A percentile compares a stretch with the other conserved stretches of the same genome.
phyloP scores from a whole-genome alignment of 768 basidiomycete genomes.

The Naganishia vaughanmartiniae region DNA sequence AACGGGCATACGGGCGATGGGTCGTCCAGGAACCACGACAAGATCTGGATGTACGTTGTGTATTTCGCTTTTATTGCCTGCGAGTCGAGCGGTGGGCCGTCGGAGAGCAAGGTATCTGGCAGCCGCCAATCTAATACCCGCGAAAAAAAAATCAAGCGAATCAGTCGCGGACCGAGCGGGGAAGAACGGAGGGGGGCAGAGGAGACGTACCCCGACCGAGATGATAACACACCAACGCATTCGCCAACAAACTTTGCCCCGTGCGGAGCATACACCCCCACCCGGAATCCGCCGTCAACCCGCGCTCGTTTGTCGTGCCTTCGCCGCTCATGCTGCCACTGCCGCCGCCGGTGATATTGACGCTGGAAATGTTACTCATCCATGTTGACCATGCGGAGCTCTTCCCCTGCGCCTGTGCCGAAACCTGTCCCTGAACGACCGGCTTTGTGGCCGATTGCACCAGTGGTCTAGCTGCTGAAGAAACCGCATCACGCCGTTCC shows the following conservation, averaged over 20 bases:
- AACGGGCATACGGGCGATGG: conserved; percentile 82
- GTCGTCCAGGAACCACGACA: conserved; percentile 93
- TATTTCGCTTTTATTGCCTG: conserved; percentile 45
- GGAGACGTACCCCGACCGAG: conserved; percentile 65
- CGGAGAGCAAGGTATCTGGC: conserved; percentile 63
- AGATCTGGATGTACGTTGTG: conserved; percentile 81
- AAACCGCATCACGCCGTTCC: not conserved
- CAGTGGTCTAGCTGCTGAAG: not conserved
- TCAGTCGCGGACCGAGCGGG: not conserved
- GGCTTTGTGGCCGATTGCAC: not conserved
- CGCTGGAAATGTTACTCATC: conserved; percentile 16
- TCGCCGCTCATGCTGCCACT: not conserved
- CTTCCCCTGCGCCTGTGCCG: conserved; percentile 43
- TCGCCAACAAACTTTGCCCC: conserved; percentile 78
- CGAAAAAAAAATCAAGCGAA: not conserved
- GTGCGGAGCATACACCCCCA: conserved; percentile 93
- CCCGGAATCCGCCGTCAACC: conserved; percentile 78
- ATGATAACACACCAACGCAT: conserved; percentile 71
- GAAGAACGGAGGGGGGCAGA: not conserved
- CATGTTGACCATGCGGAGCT: conserved; percentile 66
- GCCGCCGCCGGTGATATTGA: not conserved
- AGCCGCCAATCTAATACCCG: conserved; percentile 73
- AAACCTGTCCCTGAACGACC: not conserved
- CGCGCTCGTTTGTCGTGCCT: conserved; percentile 61
- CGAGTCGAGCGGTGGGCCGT: conserved; percentile 46